Conservation (phyloP, 2,329 filamentous ascomycete genomes). For the Ophiostoma ulmi region DNA sequence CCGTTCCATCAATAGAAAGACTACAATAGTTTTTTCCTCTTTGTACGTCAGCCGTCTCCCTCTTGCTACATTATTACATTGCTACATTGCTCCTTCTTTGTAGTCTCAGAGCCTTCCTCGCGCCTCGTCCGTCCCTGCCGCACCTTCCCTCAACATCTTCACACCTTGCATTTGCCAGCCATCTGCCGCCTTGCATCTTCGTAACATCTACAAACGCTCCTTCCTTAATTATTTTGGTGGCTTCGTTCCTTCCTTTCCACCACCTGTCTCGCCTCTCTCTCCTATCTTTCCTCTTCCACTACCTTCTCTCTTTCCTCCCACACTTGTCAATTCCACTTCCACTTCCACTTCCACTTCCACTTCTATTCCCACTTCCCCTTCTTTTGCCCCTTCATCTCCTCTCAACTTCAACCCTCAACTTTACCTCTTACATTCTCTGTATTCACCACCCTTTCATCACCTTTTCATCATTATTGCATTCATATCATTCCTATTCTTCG, state of each 20-base stretch:
- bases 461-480: not conserved
- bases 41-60: not conserved
- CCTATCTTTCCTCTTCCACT: not conserved
- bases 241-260: not conserved
- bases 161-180: not conserved
- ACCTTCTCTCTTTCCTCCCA: not conserved
- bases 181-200: not conserved
- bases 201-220: not conserved
- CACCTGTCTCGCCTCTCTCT: not conserved
- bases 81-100: not conserved
- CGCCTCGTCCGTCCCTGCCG: not conserved
- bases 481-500: not conserved
- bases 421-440: not conserved
- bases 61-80: not conserved
- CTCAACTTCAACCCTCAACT: not conserved
- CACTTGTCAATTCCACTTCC: not conserved
- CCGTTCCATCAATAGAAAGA: not conserved
- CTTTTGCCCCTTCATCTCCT: too few relatives aligned
- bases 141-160: constrained; percentile 5
- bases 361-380: not conserved
- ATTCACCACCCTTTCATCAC: not conserved
- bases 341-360: not conserved
- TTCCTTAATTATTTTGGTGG: not conserved
- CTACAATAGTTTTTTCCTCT: not conserved
- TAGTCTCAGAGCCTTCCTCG: not conserved